Conservation (phyloP, 441 rosid species). For the Adansonia gregorii region DNA sequence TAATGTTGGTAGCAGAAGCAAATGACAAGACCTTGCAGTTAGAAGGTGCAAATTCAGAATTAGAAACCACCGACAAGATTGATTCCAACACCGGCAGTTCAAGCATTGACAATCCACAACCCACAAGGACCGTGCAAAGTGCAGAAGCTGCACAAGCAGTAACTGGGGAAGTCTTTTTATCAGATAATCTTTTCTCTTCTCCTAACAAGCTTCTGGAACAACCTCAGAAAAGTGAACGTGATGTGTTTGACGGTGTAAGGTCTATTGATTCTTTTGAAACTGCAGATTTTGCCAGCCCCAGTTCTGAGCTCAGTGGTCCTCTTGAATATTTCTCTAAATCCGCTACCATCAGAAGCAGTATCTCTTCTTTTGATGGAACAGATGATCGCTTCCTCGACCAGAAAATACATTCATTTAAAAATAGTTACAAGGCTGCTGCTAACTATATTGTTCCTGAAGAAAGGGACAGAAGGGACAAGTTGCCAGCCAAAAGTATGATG, state of each 20-base stretch:
- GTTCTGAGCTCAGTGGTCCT: constrained; percentile 48
- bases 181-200: constrained; percentile 37
- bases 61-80: constrained; percentile 22
- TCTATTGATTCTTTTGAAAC: constrained; percentile 44
- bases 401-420: constrained; percentile 34
- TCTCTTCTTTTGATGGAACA: constrained; percentile 65
- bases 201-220: constrained; percentile 43
- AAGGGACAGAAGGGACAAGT: constrained; percentile 43
- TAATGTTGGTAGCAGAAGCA: constrained; percentile 24
- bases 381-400: constrained; percentile 50
- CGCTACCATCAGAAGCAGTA: constrained; percentile 50
- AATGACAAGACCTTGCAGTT: constrained; percentile 31
- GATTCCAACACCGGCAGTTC: constrained; percentile 37
- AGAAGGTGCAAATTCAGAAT: constrained; percentile 30
- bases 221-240: constrained; percentile 35
- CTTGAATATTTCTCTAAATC: constrained; percentile 44
- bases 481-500: constrained; percentile 29
- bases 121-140: constrained; percentile 1
- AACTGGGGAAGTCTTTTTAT: constrained; percentile 31
- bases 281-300: constrained; percentile 42
- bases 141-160: no score
- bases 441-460: constrained; percentile 42
- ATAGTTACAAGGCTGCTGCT: constrained; percentile 32
- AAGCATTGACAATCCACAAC: constrained; percentile 29
- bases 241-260: constrained; percentile 26